Evolutionary conservation across 306 rosid genomes (phyloP).

Genomic region (Vigna nakashimae): DNA sequence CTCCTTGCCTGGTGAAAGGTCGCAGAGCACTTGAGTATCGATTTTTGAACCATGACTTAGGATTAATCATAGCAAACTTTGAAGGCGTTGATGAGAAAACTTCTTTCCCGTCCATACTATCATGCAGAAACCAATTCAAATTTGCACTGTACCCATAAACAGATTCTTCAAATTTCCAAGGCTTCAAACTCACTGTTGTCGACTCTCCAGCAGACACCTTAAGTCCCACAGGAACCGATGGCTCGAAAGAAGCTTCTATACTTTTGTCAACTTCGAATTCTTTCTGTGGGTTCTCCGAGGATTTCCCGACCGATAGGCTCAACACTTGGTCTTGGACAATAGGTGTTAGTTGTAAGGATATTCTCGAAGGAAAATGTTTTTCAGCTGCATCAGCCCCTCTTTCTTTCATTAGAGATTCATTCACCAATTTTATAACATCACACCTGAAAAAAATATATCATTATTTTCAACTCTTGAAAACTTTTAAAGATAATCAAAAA

Average conservation of each 20-base stretch:
- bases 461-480: too few species aligned
- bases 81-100: constrained; percentile 84
- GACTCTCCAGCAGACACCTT: constrained; percentile 74
- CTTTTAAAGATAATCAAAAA: too few species aligned
- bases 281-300: constrained; percentile 78
- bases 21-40: constrained; percentile 75
- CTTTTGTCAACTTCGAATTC: constrained; percentile 70
- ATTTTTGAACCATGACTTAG: constrained; percentile 83
- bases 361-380: constrained; percentile 87
- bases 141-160: constrained; percentile 76
- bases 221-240: constrained; percentile 59
- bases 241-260: constrained; percentile 75
- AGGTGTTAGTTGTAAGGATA: constrained; percentile 83
- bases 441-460: constrained; percentile 53
- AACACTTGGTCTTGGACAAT: constrained; percentile 61
- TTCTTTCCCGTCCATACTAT: constrained; percentile 77
- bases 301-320: constrained; percentile 83
- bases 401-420: constrained; percentile 60
- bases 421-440: constrained; percentile 72
- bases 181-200: constrained; percentile 62
- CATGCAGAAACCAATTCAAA: constrained; percentile 89
- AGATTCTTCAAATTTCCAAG: constrained; percentile 92
- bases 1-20: constrained; percentile 92
- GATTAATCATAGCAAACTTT: constrained; percentile 66
- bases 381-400: constrained; percentile 71